A percentile compares a stretch with the other conserved stretches of the same genome.
These are phyloP conservation scores for Crucihimalaya himalaica DNA, from an alignment of 345 rosid genomes.

Conservation along the genomic window DNA sequence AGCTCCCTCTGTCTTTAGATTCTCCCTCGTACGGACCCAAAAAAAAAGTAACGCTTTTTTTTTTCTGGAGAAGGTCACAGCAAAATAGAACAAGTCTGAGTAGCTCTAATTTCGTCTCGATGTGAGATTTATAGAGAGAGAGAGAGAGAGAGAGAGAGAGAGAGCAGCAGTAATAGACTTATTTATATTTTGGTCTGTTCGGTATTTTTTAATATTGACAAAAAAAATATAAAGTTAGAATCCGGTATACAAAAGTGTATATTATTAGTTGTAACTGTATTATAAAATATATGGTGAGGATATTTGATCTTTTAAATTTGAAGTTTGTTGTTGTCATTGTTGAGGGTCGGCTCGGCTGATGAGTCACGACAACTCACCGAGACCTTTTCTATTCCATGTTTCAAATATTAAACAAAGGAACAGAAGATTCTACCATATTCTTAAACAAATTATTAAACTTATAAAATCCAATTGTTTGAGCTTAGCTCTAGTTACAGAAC, in stretches of 20 bases:
- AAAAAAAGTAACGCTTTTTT: constrained; percentile 21
- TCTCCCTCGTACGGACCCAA: constrained; percentile 7
- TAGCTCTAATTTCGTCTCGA: constrained; percentile 27
- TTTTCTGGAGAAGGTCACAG: constrained; percentile 32
- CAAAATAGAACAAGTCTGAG: constrained; percentile 8
- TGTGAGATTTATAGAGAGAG: background rate
- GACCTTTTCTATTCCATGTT: constrained; percentile 17
- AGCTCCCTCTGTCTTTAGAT: constrained; percentile 20
- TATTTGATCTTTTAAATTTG: background rate
- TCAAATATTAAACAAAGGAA: constrained; percentile 17
- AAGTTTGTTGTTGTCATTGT: constrained; percentile 8
- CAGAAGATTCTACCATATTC: background rate
- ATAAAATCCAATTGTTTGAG: background rate
- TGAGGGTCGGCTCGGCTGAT: constrained; percentile 36
- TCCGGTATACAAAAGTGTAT: background rate
- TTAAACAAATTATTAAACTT: background rate
- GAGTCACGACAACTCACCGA: constrained; percentile 39
- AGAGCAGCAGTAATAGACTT: too few species aligned
- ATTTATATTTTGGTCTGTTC: background rate
- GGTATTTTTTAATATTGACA: too few species aligned
- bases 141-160: background rate
- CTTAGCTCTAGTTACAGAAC: background rate
- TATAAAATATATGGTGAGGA: background rate
- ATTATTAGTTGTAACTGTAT: background rate
- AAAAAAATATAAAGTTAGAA: constrained; percentile 21